Evolutionary conservation across 257 asterid genomes (phyloP), one percentile per base, ranked within the genome.

Genomic region (Coffea canephora): DNA sequence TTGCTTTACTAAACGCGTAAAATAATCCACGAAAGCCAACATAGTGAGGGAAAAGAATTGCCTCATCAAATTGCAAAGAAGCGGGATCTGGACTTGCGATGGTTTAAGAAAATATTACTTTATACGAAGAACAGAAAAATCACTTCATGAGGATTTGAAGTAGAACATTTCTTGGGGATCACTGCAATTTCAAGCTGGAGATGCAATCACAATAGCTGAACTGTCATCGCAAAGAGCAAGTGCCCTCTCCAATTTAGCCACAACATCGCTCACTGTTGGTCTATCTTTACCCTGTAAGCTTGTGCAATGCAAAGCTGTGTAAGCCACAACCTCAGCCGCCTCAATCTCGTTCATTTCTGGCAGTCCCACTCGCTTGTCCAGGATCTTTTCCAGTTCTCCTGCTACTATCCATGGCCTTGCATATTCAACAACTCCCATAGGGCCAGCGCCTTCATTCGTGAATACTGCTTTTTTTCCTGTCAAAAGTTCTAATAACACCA

Each of bases 391-490:
- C 36, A 67, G 15, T 65, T 45, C 57, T 41, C 65, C 69, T 41
- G 69, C 71, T 41, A 49, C 31, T 48, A 49, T 61, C 71, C 36
- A 34, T 4, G 64, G 66, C 72, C 45, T 73, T 62, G 82, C 82
- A 61, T 71, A 79, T 27, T 79, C 82, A 13, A 72, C 78, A 25
- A 79, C 71, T 43, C 66, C 39, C 46, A 72, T 11, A 15, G 78
- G 82, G 45, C 76, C 76, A 61, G 16, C 25, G 46, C 62, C 78
- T 61, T 36, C 78, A 59, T 74, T 54, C 54, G 34, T 79, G 69
- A 79, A 79, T 36, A 72, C 66, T 5, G 73, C 82, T 19, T 74
- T 79, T 69, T 80, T 80, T 19, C 83, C 79, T 1, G 79, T 80
- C 27, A 80, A 68, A 54, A 80, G 79, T 39, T 80, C 79, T 59